Evolutionary conservation across 768 basidiomycete genomes (phyloP).

Genomic region (Mycena vitilis): DNA sequence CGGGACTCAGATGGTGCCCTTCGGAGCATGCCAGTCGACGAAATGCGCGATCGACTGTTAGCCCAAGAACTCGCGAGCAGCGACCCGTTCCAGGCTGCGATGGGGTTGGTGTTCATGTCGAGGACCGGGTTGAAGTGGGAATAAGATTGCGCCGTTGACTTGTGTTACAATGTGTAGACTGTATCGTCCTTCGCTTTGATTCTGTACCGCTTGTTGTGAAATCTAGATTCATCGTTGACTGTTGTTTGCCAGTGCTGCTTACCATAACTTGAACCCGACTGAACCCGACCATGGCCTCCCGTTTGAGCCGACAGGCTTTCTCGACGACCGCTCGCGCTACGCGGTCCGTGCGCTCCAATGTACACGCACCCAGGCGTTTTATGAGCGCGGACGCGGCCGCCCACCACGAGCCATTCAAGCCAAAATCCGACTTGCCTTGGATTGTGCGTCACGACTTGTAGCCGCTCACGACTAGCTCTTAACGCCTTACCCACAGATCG

Average conservation of each 20-base stretch:
- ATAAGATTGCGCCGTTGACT: constrained; percentile 7
- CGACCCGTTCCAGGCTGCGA: constrained; percentile 61
- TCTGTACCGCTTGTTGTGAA: background rate
- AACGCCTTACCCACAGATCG: constrained; percentile 45
- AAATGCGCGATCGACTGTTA: constrained; percentile 47
- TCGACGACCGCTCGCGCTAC: constrained; percentile 48
- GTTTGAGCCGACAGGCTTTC: constrained; percentile 50
- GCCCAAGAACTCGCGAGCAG: constrained; percentile 47
- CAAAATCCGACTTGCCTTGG: constrained; percentile 56
- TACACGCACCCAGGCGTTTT: constrained; percentile 41
- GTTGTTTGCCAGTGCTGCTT: constrained; percentile 1
- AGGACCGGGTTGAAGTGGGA: constrained; percentile 51
- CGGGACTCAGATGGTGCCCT: constrained; percentile 24
- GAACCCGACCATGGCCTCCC: constrained; percentile 50
- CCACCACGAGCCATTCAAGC: constrained; percentile 48
- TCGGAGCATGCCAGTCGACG: constrained; percentile 35
- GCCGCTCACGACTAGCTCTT: background rate
- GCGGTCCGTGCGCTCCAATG: constrained; percentile 33
- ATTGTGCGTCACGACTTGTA: constrained; percentile 47
- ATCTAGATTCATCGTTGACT: background rate
- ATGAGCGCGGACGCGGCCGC: constrained; percentile 51
- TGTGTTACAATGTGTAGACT: background rate
- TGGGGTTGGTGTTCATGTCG: constrained; percentile 57
- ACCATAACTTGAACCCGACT: background rate
- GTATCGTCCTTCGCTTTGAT: too few species aligned